phyloP scores from a whole-genome alignment of 257 asterid species.

The Primulina tabacum region DNA sequence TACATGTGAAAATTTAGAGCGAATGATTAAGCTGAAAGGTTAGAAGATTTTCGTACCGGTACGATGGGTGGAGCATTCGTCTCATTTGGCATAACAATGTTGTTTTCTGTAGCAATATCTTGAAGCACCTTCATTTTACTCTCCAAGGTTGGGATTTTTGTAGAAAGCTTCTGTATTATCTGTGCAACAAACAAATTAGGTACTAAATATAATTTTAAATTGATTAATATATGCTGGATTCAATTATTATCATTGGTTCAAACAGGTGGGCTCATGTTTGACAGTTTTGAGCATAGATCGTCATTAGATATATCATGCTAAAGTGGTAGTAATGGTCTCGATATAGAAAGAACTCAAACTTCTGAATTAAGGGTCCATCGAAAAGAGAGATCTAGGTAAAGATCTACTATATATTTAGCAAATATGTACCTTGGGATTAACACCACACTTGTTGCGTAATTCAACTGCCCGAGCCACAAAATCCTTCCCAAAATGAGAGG shows the following conservation, averaged over 20 bases:
- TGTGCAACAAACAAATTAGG: slow-evolving; percentile 17
- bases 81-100: slow-evolving; percentile 52
- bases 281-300: too few species aligned
- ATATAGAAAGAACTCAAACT: too few species aligned
- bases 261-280: too few species aligned
- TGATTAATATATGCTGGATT: neutral
- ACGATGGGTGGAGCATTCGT: slow-evolving; percentile 22
- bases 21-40: neutral
- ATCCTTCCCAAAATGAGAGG: slow-evolving; percentile 60
- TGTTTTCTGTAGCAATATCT: slow-evolving; percentile 67
- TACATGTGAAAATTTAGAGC: neutral
- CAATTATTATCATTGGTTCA: too few species aligned
- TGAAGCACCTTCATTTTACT: slow-evolving; percentile 50
- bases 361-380: too few species aligned
- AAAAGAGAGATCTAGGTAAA: too few species aligned
- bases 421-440: slow-evolving; percentile 52
- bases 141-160: slow-evolving; percentile 66
- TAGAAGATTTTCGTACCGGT: slow-evolving; percentile 33
- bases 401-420: too few species aligned
- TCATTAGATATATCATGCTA: too few species aligned
- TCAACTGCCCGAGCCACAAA: slow-evolving; percentile 64
- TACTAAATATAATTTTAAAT: neutral
- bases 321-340: too few species aligned
- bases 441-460: slow-evolving; percentile 85
- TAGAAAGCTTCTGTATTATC: slow-evolving; percentile 79